Percentiles rank a stretch among this genome's conserved stretches.
Conservation (phyloP, 139 green algal species). For the Coccomyxa sp. region DNA sequence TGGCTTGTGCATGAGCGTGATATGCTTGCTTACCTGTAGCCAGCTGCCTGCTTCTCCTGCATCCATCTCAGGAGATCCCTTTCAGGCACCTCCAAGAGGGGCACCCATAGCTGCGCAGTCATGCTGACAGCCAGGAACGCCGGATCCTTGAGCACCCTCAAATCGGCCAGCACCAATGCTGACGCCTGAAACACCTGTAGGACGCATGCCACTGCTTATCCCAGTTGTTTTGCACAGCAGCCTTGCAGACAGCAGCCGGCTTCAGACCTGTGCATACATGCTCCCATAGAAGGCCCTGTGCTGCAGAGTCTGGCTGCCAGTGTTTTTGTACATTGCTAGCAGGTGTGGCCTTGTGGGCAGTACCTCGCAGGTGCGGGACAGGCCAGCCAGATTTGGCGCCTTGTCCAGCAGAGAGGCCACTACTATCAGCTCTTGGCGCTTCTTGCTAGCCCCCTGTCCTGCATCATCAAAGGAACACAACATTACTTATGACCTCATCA, state of each 20-base stretch:
- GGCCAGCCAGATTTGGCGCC: slow-evolving; percentile 85
- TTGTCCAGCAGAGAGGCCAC: slow-evolving; percentile 86
- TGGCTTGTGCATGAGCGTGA: not conserved
- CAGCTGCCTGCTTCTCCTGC: slow-evolving; percentile 34
- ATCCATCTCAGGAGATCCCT: slow-evolving; percentile 65
- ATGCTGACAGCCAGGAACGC: slow-evolving; percentile 73
- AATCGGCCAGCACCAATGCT: slow-evolving; percentile 73
- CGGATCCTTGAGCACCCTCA: slow-evolving; percentile 40
- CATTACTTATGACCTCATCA: too few species aligned
- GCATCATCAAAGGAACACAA: not conserved
- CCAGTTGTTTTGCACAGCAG: too few species aligned
- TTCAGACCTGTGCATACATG: too few species aligned
- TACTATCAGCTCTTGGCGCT: slow-evolving; percentile 73
- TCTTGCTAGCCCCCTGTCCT: not conserved
- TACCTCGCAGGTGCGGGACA: slow-evolving; percentile 87
- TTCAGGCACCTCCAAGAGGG: slow-evolving; percentile 59
- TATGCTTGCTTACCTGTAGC: slow-evolving; percentile 45
- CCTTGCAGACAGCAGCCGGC: too few species aligned
- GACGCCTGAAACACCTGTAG: slow-evolving; percentile 14
- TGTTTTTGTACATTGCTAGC: too few species aligned
- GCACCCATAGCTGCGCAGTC: slow-evolving; percentile 87
- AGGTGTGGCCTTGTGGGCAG: too few species aligned
- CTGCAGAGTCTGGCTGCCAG: too few species aligned
- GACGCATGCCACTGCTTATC: too few species aligned
- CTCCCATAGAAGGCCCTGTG: not conserved